These are phyloP conservation scores for Clarireedia homoeocarpa DNA, from an alignment of 2,329 filamentous ascomycete genomes.

Conservation along the genomic window DNA sequence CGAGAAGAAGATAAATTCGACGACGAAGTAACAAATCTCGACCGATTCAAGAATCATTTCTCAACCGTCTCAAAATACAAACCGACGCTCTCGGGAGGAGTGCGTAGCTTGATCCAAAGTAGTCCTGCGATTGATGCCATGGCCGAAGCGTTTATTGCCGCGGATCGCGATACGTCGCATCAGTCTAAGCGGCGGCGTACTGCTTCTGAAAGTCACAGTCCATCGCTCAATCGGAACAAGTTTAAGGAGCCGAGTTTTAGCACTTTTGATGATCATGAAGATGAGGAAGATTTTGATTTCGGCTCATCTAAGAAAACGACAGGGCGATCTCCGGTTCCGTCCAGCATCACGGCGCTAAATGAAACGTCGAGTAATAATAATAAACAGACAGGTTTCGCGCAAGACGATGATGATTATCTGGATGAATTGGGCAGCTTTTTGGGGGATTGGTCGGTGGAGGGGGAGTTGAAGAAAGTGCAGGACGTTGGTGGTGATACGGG, in stretches of 20 bases:
- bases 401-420: neutral
- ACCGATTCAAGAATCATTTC: conserved; percentile 18
- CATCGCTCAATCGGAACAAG: conserved; percentile 21
- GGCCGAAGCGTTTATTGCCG: conserved; percentile 42
- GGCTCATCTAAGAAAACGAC: too few relatives aligned
- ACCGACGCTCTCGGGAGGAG: conserved; percentile 12
- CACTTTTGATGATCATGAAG: neutral
- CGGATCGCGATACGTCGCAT: conserved; percentile 30
- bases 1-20: conserved; percentile 13
- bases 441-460: conserved; percentile 33
- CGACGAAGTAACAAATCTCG: conserved; percentile 12
- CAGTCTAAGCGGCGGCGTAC: conserved; percentile 8
- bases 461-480: conserved; percentile 30
- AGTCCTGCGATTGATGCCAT: conserved; percentile 40
- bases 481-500: neutral
- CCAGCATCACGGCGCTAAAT: conserved; percentile 28
- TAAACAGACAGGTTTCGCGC: neutral
- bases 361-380: conserved; percentile 25
- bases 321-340: neutral
- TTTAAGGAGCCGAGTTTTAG: neutral
- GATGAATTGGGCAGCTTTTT: conserved; percentile 24
- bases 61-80: conserved; percentile 12
- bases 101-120: conserved; percentile 11
- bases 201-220: neutral
- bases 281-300: neutral